Evolutionary conservation across 257 asterid genomes (phyloP), one percentile per base, ranked within the genome.

Genomic region (Mitragyna speciosa): DNA sequence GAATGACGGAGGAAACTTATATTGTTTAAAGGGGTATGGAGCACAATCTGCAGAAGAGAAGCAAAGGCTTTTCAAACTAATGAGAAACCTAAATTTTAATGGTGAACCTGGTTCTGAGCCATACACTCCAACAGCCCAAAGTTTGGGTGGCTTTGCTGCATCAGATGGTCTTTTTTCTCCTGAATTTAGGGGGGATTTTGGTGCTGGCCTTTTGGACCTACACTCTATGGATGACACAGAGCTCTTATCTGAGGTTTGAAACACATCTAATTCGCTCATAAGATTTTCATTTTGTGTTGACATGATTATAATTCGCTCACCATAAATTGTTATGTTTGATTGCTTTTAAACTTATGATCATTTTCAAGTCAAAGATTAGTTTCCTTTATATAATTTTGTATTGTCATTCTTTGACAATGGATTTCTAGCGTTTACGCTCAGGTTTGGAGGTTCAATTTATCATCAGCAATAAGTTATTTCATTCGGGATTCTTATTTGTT

Each of bases 171-270:
- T 85, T 76, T 88, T 90, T 84, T 90, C 98, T 78, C 97, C 98
- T 9, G 98, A 94, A 76, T 91, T 94, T 83, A 88, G 96, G 77
- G 97, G 97, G 75, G 98, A 96, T 78, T 92, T 94, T 78, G 99
- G 99, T 78, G 97, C 95, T 75, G 98, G 97, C 59, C 97, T 94
- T 82, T 82, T 96, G 89, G 99, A 96, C 85, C 89, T 96, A 76
- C 98, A 96, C 87, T 88, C 99, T 76, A 92, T 96, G 98, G 99
- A 96, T 86, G 98, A 96, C 79, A 96, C 98, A 1, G 99, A 96
- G 84, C 98, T 96, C 86, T 88, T 96, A 89, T 90, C 99, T 59
- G 99, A 94, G 91, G 99, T 94, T 88, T 74, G 87, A 79, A 56
- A 73, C 80, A 72, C 81, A 31, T 81, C 26, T 36, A 48, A 45